Evolutionary conservation across 176 grass and related monocot species (phyloP).

Genomic region (Cocos nucifera): DNA sequence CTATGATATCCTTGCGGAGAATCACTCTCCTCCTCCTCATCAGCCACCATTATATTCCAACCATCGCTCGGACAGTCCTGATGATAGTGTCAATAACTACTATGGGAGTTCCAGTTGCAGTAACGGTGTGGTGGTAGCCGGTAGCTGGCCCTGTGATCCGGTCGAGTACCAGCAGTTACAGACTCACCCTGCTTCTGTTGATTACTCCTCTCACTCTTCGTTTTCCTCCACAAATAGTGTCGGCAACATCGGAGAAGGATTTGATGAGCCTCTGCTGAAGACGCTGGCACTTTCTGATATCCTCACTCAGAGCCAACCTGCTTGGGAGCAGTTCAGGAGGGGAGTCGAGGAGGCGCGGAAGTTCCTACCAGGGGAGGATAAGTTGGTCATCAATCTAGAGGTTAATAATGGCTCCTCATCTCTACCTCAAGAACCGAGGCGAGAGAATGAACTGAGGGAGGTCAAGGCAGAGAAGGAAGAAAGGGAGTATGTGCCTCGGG

Average conservation of each 20-base stretch:
- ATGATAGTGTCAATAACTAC: neutral
- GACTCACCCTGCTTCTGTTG: neutral
- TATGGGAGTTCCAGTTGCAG: neutral
- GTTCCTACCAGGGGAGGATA: neutral
- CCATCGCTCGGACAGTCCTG: neutral
- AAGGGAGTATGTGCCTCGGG: neutral
- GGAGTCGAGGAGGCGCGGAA: conserved; percentile 6
- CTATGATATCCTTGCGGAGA: conserved; percentile 43
- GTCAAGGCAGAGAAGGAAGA: neutral
- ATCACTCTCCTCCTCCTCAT: conserved; percentile 3
- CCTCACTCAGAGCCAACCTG: neutral
- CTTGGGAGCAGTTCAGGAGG: neutral
- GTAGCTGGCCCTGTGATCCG: conserved; percentile 5
- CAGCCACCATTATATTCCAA: neutral
- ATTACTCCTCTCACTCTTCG: neutral
- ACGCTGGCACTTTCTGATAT: neutral
- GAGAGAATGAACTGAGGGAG: neutral
- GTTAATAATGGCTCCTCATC: neutral
- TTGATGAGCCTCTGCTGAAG: neutral
- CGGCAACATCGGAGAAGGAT: neutral
- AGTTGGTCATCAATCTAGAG: neutral
- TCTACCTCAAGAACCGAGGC: neutral
- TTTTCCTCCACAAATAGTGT: neutral
- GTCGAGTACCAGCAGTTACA: conserved; percentile 5
- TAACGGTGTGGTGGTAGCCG: neutral